Conservation (phyloP, 208 protist species). For the Tetramitus jugosus region DNA sequence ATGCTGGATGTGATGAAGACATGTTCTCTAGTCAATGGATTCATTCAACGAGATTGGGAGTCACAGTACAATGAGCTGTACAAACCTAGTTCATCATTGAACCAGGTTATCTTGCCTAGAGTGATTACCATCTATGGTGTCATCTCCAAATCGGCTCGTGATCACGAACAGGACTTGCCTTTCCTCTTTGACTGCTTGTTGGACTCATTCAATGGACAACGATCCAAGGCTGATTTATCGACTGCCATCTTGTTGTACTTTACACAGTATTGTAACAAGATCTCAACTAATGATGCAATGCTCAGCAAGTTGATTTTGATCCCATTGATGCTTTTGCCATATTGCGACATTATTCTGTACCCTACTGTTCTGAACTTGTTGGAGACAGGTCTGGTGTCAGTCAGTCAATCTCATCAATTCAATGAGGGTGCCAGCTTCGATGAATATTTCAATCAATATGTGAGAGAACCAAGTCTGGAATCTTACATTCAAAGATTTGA, state of each 20-base stretch:
- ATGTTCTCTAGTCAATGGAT: no score
- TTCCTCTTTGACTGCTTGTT: not conserved
- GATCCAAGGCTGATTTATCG: not conserved
- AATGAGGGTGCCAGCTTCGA: not conserved
- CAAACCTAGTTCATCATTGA: not conserved
- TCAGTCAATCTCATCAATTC: not conserved
- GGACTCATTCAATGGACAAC: not conserved
- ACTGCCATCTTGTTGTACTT: not conserved
- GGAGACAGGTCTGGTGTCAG: not conserved
- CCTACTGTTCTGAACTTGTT: not conserved
- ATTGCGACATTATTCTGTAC: not conserved
- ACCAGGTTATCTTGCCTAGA: not conserved
- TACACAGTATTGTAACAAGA: conserved; percentile 6
- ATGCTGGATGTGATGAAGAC: not conserved
- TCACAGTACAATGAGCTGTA: no score
- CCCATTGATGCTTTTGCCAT: not conserved
- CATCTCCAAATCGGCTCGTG: not conserved
- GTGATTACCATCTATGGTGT: not conserved
- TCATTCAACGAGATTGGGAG: no score
- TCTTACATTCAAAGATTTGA: not conserved
- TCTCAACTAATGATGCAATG: not conserved
- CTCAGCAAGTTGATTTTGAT: not conserved
- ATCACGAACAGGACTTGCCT: not conserved
- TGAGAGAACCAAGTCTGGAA: not conserved
- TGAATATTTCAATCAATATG: conserved; percentile 2